Evolutionary conservation across 441 rosid species (phyloP), one percentile per base, ranked within the genome.

Genomic region (Breynia disticha): DNA sequence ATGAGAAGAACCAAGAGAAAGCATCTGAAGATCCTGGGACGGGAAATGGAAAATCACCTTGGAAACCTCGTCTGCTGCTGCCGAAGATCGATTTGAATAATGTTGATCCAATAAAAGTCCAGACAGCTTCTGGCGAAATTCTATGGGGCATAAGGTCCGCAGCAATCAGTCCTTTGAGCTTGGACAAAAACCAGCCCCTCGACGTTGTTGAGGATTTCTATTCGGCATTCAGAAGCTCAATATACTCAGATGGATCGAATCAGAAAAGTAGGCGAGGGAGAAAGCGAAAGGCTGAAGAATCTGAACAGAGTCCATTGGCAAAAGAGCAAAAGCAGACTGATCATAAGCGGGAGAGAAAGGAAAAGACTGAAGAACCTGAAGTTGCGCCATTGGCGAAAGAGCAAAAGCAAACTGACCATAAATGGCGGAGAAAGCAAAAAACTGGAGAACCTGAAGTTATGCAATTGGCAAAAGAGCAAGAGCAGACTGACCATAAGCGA

Each of bases 201-300:
- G 79, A 72, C 59, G 57, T 59, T 74, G 79, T 76, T 56, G 72
- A 61, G 56, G 81, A 60, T 52, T 88, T 84, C 67, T 55, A 86
- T 74, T 73, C 79, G 38, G 66, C 63, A 21, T 84, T 76, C 62
- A 78, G 95, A 77, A 81, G 77, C 71, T 79, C 87, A 43, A 61
- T 72, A 47, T 79, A 62, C 64, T 48, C 35, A 24, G 59, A 76
- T 28, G 82, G 73, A 52, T 64, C 73, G 43, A 64, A 71, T 50
- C 56, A 65, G 50, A 49, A 71, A 57, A 48, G 53, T 47, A 69
- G 43, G 57, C 52, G 52, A 42, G 67, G 60, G 41, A 70, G 69
- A 64, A 71, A 65, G 76, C 76, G 75, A 60, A 64, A 76, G 59
- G 62, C 69, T 46, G 58, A 44, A 1, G 70, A 74, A 45, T 43